Conservation (phyloP, 2,329 filamentous ascomycete genomes). For the Alternaria gaisen region DNA sequence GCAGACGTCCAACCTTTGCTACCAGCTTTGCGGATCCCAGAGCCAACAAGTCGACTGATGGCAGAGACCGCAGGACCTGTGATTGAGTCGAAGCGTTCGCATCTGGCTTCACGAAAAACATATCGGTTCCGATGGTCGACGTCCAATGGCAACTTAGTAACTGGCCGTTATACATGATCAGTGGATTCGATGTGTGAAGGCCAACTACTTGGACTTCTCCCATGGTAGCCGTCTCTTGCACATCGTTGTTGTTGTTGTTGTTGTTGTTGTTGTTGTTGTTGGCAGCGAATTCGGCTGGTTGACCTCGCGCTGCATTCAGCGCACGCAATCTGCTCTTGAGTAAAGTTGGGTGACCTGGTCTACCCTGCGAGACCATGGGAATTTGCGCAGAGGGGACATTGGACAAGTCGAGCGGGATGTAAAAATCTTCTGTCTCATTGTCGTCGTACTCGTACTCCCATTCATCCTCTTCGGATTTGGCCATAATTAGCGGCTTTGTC, state of each 20-base stretch:
- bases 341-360: constrained; percentile 35
- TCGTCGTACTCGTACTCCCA: constrained; percentile 70
- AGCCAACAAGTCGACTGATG: constrained; percentile 75
- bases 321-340: constrained; percentile 43
- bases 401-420: constrained; percentile 68
- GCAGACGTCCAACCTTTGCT: constrained; percentile 69
- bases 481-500: constrained; percentile 27
- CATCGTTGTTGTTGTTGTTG: constrained; percentile 1
- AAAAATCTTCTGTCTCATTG: constrained; percentile 65
- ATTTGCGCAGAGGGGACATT: constrained; percentile 42
- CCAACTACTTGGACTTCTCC: constrained; percentile 79
- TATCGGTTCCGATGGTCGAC: constrained; percentile 82
- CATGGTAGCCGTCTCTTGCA: constrained; percentile 26
- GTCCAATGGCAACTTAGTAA: constrained; percentile 84
- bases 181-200: constrained; percentile 76
- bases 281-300: constrained; percentile 15
- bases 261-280: not conserved
- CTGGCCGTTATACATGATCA: constrained; percentile 80
- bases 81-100: constrained; percentile 31
- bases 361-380: constrained; percentile 26
- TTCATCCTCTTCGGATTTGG: constrained; percentile 52
- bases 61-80: constrained; percentile 59
- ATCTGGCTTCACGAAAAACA: constrained; percentile 67
- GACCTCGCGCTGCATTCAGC: constrained; percentile 35
- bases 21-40: constrained; percentile 74